These are phyloP conservation scores for Ogataea trehalophila DNA, from an alignment of 805 yeast genomes.

Conservation along the genomic window DNA sequence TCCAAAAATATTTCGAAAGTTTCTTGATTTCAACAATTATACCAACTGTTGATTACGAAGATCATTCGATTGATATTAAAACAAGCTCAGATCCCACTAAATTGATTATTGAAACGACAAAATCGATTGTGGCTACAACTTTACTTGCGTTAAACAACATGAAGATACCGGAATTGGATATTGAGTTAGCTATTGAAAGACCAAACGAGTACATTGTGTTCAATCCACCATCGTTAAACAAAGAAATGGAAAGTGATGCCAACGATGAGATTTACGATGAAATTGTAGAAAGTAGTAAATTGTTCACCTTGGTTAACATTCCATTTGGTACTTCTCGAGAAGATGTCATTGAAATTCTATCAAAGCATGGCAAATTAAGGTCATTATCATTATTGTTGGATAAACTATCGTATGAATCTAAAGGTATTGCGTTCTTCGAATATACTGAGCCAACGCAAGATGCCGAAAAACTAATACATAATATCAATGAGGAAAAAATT, in stretches of 20 bases:
- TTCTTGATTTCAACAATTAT: conserved; percentile 41
- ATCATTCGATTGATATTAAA: conserved; percentile 26
- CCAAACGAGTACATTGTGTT: conserved; percentile 40
- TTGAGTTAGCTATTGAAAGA: conserved; percentile 32
- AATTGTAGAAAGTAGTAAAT: conserved; percentile 29
- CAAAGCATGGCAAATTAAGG: conserved; percentile 35
- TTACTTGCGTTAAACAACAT: conserved; percentile 40
- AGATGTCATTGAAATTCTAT: conserved; percentile 38
- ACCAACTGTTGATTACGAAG: conserved; percentile 33
- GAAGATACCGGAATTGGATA: conserved; percentile 27
- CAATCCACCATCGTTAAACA: conserved; percentile 20
- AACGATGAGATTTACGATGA: conserved; percentile 33
- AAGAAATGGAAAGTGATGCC: conserved; percentile 44
- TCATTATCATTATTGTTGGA: conserved; percentile 42
- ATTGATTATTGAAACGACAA: conserved; percentile 48
- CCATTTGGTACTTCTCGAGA: conserved; percentile 40
- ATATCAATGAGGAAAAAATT: conserved; percentile 32
- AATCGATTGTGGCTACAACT: conserved; percentile 50
- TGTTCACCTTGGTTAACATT: conserved; percentile 34
- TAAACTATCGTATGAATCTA: conserved; percentile 43
- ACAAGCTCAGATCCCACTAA: conserved; percentile 28
- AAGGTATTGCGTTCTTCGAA: conserved; percentile 57
- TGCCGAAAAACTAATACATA: conserved; percentile 26
- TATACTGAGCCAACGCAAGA: conserved; percentile 17
- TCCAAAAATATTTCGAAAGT: conserved; percentile 42